Conservation (phyloP, 2,329 filamentous ascomycete species). For the Penicillium sclerotiorum region DNA sequence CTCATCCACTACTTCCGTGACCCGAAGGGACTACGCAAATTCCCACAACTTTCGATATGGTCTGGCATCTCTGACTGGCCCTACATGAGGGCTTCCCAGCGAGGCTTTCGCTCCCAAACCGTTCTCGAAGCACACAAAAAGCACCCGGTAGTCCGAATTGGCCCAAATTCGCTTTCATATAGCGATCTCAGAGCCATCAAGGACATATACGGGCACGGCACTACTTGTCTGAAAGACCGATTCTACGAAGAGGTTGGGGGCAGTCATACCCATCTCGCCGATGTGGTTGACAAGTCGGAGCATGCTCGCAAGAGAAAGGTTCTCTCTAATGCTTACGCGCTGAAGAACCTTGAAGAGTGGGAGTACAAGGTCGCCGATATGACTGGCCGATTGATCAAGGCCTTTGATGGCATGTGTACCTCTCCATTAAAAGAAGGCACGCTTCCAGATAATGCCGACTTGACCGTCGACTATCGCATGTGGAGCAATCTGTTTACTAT, state of each 20-base stretch:
- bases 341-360: conserved; percentile 46
- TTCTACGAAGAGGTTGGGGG: conserved; percentile 35
- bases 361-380: conserved; percentile 46
- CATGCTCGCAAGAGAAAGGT: conserved; percentile 45
- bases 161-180: conserved; percentile 20
- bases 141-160: conserved; percentile 22
- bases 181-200: conserved; percentile 21
- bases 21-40: conserved; percentile 22
- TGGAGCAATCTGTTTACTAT: conserved; percentile 44
- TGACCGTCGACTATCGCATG: conserved; percentile 37
- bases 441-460: conserved; percentile 20
- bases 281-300: conserved; percentile 43
- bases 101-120: conserved; percentile 22
- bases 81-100: conserved; percentile 23
- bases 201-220: conserved; percentile 44
- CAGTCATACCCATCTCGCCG: conserved; percentile 38
- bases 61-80: conserved; percentile 20
- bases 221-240: conserved; percentile 39
- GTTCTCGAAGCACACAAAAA: conserved; percentile 26
- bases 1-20: conserved; percentile 20
- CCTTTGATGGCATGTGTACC: conserved; percentile 40
- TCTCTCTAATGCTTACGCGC: conserved; percentile 41
- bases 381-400: conserved; percentile 32
- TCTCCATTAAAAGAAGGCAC: conserved; percentile 11
- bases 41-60: conserved; percentile 14